Evolutionary conservation across 1,284 basidiomycete genomes (phyloP), one percentile per base, ranked within the genome.

Genomic region (Naganishia sp.): DNA sequence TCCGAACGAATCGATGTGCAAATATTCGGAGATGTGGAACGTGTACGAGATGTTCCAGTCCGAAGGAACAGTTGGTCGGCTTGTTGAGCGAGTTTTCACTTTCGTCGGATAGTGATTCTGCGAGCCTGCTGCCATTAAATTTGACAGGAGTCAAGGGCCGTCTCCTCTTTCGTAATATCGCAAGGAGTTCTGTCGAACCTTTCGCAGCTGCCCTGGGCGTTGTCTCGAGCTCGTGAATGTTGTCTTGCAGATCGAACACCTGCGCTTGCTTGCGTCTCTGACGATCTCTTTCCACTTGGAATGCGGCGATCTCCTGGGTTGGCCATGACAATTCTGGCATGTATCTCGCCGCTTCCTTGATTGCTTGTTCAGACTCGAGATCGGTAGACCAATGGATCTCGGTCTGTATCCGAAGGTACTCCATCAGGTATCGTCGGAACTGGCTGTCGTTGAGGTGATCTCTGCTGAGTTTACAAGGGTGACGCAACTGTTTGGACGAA

Each of bases 371-470:
- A 11, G 58, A 66, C 46, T 62, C 65, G 13, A 66, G 31, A 31
- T 66, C 56, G 18, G 46, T 35, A 35, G 42, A 63, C 66, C 66
- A 67, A 23, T 61, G 46, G 15, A 42, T 35, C 23, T 63, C 55
- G 17, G 66, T 63, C 21, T 62, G 54, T 25, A 55, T 49, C 21
- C 53, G 58, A 6, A 67, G 53, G 41, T 67, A 63, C 13, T 52
- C 60, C 39, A 61, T 62, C 28, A 67, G n/a, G 41, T 67, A 67
- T 3, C 66, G 57, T 10, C 58, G 61, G 42, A 67, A 67, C n/a
- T 53, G 52, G 15, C 32, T n/a, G 23, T 63, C 32, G 18, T 61
- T 63, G 10, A 67, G 60, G 18, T 67, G 61, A 7, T 67, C 61
- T n/a, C 60, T 35, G 23, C 61, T 50, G 4, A 67, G 25, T 51